A percentile compares a stretch with the other conserved stretches of the same genome.
Evolutionary conservation across 2,329 filamentous ascomycete genomes (phyloP).

Genomic region (Alternaria dauci): DNA sequence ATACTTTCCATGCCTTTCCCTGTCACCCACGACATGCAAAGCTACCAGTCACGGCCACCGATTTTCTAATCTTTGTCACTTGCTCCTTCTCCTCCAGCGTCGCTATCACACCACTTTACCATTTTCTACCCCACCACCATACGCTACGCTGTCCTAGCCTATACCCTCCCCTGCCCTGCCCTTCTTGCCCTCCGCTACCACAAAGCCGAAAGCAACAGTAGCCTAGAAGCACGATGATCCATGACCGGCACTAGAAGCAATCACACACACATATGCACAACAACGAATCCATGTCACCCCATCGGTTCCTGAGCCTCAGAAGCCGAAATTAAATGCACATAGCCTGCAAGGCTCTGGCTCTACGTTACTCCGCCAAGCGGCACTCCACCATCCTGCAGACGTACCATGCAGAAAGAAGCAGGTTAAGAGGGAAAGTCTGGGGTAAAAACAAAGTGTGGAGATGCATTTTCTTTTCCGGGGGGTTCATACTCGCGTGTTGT

Average conservation of each 20-base stretch:
- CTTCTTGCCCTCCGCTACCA: background rate
- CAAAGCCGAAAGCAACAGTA: background rate
- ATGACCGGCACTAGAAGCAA: slow-evolving; percentile 2
- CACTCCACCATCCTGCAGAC: too few species aligned
- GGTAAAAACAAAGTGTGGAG: slow-evolving; percentile 21
- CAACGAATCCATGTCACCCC: background rate
- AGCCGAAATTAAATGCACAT: slow-evolving; percentile 21
- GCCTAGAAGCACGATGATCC: background rate
- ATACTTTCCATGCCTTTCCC: background rate
- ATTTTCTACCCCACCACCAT: background rate
- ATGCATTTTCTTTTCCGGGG: background rate
- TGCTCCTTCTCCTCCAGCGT: background rate
- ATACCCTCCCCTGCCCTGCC: background rate
- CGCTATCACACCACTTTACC: background rate
- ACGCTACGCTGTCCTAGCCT: background rate
- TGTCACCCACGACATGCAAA: slow-evolving; percentile 3
- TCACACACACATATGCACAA: background rate
- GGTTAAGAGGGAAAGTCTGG: slow-evolving; percentile 14
- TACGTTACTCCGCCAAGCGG: background rate
- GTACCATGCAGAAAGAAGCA: background rate
- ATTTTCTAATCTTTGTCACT: background rate
- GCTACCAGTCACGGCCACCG: background rate
- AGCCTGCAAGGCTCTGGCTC: background rate
- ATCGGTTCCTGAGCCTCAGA: slow-evolving; percentile 37
- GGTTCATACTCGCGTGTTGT: background rate